Base-by-base conservation (phyloP, 495 filamentous ascomycete species). In the Bacidia gigantensis region DNA sequence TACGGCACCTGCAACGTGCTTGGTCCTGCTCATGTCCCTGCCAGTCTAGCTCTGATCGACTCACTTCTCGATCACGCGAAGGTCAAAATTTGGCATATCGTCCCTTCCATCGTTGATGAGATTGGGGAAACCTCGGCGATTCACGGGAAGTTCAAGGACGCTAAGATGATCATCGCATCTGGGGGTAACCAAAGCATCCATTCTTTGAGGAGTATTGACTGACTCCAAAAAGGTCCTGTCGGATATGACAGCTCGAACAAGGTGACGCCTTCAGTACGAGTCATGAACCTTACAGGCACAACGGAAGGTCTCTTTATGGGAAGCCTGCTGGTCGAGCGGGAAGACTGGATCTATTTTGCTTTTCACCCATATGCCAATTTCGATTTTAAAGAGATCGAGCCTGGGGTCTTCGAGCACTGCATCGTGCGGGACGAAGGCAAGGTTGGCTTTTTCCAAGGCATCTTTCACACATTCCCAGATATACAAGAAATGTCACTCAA, bases 401-500 rank as follows among this genome's bases (percentile, higher is more conserved):
- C 1, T 65, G 66, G 0, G 59, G 69, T 39, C 3, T 73, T 70
- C 50, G 75, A 74, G 50, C 59, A 72, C 7, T 66, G 77, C 18
- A 60, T 78, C 22, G 67, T 72, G 12, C 67, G 71, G 7, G 67
- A 68, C 26, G 62, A 62, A 2, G 60, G 72, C 1, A 56, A n/a
- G n/a, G n/a, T 59, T 0, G 68, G 71, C 7, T 56, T 60, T 0
- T 58, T 63, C 17, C 76, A 78, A 29, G 62, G 68, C 3, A 54
- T 74, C 38, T 82, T 82, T 60, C 67, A 70, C 48, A 63, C 69
- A 5, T 82, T 78, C 49, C 76, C 75, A 2, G 63, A 80, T 5
- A 25, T 60, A 1, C 51, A 72, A 3, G 73, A 81, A 60, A 81
- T 70, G 54, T 60, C 62, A 26, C 81, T 75, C 11, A 67, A 69